Base-by-base conservation (phyloP, 2,329 filamentous ascomycete genomes). In the Ophiosphaerella narmari region DNA sequence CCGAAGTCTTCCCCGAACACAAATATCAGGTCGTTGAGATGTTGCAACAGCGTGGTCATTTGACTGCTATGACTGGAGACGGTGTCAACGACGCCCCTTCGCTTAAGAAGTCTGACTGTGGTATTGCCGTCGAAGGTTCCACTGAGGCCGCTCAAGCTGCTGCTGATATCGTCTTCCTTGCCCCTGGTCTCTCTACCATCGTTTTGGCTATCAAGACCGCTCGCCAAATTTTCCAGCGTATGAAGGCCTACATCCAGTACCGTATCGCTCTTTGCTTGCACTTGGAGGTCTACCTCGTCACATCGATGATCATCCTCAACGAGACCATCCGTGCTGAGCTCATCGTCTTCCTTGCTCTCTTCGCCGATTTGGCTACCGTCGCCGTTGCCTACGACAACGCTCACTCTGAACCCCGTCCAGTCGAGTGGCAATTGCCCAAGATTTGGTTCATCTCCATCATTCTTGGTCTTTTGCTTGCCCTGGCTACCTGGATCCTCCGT, bases 341-440 rank as follows among this genome's bases (percentile, higher is more conserved):
- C 37, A 86, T 91, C 66, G 88, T 90, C 74, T 91, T 90, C 81
- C 84, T 91, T 60, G 88, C 88, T 54, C 80, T 91, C 24, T 91
- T 91, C 75, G 88, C 88, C 62, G 88, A 91, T 82, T 77, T 91
- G 75, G 88, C 88, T 54, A 91, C 88, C 56, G 88, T 91, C 59
- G 88, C 88, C 52, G 85, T 90, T 50, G 88, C 88, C 41, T 90
- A 90, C 77, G 88, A 91, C 70, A 90, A 90, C 71, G 88, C 88
- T 39, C 85, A 89, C 77, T 89, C 85, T 65, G 88, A 91, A 69
- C 80, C 80, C 53, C 85, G 87, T 34, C 88, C 88, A 12, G 88
- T 90, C 65, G 87, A 90, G 74, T 91, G 88, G 88, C 88, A 91
- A 76, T 73, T 91, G 58, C 87, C 87, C 58, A 91, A 90, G 81